Evolutionary conservation across 1,139 yeast genomes (phyloP).

Genomic region (Lodderomyces parapsilosis): DNA sequence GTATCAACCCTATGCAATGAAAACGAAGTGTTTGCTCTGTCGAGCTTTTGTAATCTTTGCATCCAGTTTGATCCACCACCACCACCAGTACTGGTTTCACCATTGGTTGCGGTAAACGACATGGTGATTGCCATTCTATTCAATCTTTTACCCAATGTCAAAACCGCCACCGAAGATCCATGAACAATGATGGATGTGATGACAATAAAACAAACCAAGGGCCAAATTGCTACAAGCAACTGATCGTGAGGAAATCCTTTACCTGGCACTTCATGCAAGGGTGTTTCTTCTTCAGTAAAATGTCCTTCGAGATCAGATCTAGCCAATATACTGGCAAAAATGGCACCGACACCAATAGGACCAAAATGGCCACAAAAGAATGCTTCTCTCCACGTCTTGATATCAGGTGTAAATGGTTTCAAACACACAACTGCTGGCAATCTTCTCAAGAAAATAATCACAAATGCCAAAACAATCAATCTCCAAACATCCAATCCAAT

Average conservation of each 20-base stretch:
- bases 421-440: slow-evolving; percentile 81
- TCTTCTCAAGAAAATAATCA: slow-evolving; percentile 81
- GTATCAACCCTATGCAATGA: slow-evolving; percentile 83
- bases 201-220: slow-evolving; percentile 80
- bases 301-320: slow-evolving; percentile 70
- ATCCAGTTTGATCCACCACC: slow-evolving; percentile 67
- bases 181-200: slow-evolving; percentile 88
- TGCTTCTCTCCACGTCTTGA: slow-evolving; percentile 94
- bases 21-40: slow-evolving; percentile 67
- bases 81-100: slow-evolving; percentile 34
- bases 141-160: slow-evolving; percentile 82
- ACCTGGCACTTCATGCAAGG: slow-evolving; percentile 54
- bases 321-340: slow-evolving; percentile 85
- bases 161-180: slow-evolving; percentile 95
- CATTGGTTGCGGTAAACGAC: slow-evolving; percentile 74
- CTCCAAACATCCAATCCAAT: slow-evolving; percentile 86
- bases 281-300: slow-evolving; percentile 58
- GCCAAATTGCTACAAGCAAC: slow-evolving; percentile 81
- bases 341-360: slow-evolving; percentile 97
- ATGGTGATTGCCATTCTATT: slow-evolving; percentile 92
- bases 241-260: slow-evolving; percentile 60
- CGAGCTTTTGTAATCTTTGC: slow-evolving; percentile 79
- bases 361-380: slow-evolving; percentile 96
- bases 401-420: slow-evolving; percentile 86
- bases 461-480: slow-evolving; percentile 72